A percentile compares a stretch with the other conserved stretches of the same genome.
These are phyloP conservation scores for Naganishia cerealis DNA, from an alignment of 1,284 basidiomycete genomes.

Conservation along the genomic window DNA sequence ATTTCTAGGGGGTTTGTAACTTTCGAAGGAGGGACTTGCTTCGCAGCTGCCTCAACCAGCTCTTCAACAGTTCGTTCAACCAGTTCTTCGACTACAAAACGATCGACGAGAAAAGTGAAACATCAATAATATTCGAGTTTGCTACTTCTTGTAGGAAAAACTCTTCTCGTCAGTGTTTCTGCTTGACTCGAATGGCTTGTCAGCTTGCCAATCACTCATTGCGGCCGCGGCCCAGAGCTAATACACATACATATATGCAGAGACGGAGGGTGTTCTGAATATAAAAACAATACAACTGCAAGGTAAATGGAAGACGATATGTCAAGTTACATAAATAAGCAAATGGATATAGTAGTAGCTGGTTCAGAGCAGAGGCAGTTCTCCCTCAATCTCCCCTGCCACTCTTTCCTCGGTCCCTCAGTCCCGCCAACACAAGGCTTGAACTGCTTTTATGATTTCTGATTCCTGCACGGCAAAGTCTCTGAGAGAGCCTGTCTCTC, in stretches of 20 bases:
- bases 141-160: too few species aligned
- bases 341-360: too few species aligned
- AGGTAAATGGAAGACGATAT: background rate
- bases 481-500: conserved; percentile 5
- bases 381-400: background rate
- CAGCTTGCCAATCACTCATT: too few species aligned
- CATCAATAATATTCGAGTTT: background rate
- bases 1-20: too few species aligned
- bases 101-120: conserved; percentile 2
- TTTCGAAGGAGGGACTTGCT: too few species aligned
- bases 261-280: too few species aligned
- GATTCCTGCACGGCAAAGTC: background rate
- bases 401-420: background rate
- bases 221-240: too few species aligned
- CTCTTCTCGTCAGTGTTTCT: too few species aligned
- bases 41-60: background rate
- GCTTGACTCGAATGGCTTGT: too few species aligned
- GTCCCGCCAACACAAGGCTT: conserved; percentile 22
- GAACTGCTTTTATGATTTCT: background rate
- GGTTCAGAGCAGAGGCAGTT: background rate
- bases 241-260: too few species aligned
- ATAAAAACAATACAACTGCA: background rate
- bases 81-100: background rate
- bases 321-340: too few species aligned
- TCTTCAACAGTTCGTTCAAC: too few species aligned